Conservation (phyloP, 2,329 filamentous ascomycete species). For the Zymoseptoria ardabiliae region DNA sequence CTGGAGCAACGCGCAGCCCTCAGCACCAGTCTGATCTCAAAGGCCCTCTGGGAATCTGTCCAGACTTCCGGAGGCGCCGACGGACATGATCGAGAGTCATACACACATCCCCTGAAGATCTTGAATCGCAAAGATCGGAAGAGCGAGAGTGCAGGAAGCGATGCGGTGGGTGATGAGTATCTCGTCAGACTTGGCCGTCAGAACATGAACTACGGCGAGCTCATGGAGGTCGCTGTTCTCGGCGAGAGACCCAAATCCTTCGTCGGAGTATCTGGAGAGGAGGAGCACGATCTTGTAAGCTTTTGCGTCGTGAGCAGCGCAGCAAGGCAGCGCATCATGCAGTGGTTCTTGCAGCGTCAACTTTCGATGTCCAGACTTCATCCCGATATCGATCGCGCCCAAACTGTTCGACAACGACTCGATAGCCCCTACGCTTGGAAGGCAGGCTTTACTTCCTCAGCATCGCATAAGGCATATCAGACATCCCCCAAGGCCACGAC, state of each 20-base stretch:
- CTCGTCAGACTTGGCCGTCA: not conserved
- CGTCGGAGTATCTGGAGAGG: not conserved
- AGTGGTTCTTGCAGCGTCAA: not conserved
- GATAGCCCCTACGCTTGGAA: not conserved
- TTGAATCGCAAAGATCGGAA: not conserved
- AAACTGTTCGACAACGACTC: not conserved
- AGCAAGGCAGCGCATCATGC: not conserved
- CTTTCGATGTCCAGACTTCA: not conserved
- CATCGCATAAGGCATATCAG: not conserved
- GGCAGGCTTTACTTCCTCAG: not conserved
- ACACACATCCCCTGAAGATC: not conserved
- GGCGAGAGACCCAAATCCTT: not conserved
- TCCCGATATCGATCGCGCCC: not conserved
- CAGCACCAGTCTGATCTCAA: not conserved
- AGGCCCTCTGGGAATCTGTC: not conserved
- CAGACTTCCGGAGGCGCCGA: not conserved
- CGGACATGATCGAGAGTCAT: not conserved
- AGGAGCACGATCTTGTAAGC: not conserved
- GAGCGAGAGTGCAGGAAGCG: not conserved
- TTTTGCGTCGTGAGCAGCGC: not conserved
- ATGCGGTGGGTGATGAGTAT: not conserved
- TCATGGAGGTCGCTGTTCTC: not conserved
- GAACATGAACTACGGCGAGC: no score
- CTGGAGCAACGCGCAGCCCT: not conserved
- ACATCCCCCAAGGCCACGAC: conserved; percentile 2